Evolutionary conservation across 345 rosid genomes (phyloP).

Genomic region (Ceriops tagal): DNA sequence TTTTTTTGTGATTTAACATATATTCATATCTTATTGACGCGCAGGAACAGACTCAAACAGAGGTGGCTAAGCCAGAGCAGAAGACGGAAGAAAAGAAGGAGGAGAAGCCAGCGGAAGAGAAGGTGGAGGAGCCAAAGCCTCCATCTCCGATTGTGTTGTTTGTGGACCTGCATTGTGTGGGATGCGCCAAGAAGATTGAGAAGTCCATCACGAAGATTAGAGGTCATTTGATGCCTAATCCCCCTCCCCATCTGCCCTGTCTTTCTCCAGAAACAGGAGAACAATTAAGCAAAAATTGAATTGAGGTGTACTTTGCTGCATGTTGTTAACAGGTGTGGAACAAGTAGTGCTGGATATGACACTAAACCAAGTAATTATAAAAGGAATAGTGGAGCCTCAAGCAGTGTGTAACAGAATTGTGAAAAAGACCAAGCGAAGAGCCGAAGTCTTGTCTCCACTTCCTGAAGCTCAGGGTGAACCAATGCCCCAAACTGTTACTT

Average conservation of each 20-base stretch:
- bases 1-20: not conserved
- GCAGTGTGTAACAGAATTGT: conserved; percentile 67
- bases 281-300: not conserved
- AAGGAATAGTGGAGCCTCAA: conserved; percentile 79
- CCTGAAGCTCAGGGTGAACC: conserved; percentile 72
- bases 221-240: conserved; percentile 35
- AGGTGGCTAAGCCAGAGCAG: conserved; percentile 38
- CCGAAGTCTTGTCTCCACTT: conserved; percentile 70
- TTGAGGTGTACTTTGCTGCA: too few species aligned
- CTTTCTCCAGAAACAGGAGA: not conserved
- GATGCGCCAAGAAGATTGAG: conserved; percentile 91
- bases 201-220: conserved; percentile 64
- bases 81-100: conserved; percentile 25
- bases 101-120: conserved; percentile 21
- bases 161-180: conserved; percentile 88
- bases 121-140: conserved; percentile 43
- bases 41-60: conserved; percentile 40
- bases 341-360: conserved; percentile 64
- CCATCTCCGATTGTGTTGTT: conserved; percentile 65
- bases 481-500: conserved; percentile 54
- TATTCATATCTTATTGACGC: not conserved
- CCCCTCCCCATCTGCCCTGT: not conserved
- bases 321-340: conserved; percentile 63
- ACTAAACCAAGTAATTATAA: conserved; percentile 69
- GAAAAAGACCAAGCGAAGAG: conserved; percentile 76